Evolutionary conservation across 1,139 yeast species (phyloP).

Genomic region (Meyerozyma athensensis): DNA sequence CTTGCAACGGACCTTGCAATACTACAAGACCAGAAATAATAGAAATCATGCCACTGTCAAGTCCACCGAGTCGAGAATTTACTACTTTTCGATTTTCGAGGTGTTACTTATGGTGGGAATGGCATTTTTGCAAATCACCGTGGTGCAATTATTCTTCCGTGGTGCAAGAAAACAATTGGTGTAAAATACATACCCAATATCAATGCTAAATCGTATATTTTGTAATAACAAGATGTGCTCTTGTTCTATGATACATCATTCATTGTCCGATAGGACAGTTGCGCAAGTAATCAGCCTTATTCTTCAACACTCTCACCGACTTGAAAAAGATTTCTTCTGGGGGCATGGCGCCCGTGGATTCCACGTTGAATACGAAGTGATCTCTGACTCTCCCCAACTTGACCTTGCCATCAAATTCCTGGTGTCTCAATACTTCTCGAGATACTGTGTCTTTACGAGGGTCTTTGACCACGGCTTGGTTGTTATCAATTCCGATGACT

Average conservation of each 20-base stretch:
- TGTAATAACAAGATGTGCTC: neutral
- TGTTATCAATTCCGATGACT: slow-evolving; percentile 69
- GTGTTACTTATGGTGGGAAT: slow-evolving; percentile 77
- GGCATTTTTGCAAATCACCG: slow-evolving; percentile 78
- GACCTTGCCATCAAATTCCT: slow-evolving; percentile 83
- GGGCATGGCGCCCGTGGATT: slow-evolving; percentile 93
- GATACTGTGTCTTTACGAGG: slow-evolving; percentile 94
- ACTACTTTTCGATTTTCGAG: slow-evolving; percentile 79
- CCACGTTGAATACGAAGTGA: slow-evolving; percentile 90
- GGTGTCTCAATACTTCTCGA: slow-evolving; percentile 91
- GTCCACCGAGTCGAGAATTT: slow-evolving; percentile 83
- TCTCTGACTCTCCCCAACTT: slow-evolving; percentile 87
- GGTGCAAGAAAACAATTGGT: slow-evolving; percentile 80
- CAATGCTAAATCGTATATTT: slow-evolving; percentile 1
- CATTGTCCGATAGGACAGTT: slow-evolving; percentile 71
- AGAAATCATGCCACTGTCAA: slow-evolving; percentile 89
- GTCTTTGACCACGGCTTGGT: slow-evolving; percentile 75
- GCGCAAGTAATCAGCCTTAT: slow-evolving; percentile 79
- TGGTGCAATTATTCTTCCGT: slow-evolving; percentile 83
- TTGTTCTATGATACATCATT: slow-evolving; percentile 5
- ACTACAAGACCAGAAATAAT: slow-evolving; percentile 88
- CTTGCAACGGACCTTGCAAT: slow-evolving; percentile 63
- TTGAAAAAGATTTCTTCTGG: slow-evolving; percentile 95
- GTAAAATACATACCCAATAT: slow-evolving; percentile 18
- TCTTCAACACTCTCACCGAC: slow-evolving; percentile 76